Conservation (phyloP, 257 asterid species). For the Oldenlandia corymbosa region DNA sequence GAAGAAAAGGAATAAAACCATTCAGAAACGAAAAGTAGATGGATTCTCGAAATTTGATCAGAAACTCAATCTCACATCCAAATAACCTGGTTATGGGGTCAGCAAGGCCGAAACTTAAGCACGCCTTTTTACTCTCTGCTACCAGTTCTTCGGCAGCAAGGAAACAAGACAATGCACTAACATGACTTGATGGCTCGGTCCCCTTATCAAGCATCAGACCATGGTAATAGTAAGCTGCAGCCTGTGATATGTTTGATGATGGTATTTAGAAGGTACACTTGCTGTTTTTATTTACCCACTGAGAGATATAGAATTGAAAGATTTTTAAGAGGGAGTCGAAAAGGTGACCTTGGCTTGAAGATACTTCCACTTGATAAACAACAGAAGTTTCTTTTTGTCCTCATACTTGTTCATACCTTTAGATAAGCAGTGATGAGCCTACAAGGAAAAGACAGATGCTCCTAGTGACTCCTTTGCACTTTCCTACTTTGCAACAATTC, state of each 20-base stretch:
- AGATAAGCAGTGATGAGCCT: constrained; percentile 64
- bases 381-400: constrained; percentile 47
- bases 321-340: neutral
- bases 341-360: constrained; percentile 93
- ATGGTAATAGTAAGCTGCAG: constrained; percentile 83
- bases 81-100: constrained; percentile 79
- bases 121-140: constrained; percentile 69
- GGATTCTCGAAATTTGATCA: neutral
- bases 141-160: constrained; percentile 67
- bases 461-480: neutral
- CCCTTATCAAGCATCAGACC: constrained; percentile 67
- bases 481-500: neutral
- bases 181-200: constrained; percentile 54
- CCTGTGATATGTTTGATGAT: too few relatives aligned
- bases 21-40: neutral
- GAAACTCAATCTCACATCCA: neutral
- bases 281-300: too few relatives aligned
- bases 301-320: too few relatives aligned
- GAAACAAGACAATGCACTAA: constrained; percentile 57
- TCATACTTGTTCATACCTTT: constrained; percentile 18
- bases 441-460: constrained; percentile 4
- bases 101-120: constrained; percentile 76
- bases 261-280: too few relatives aligned
- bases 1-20: neutral
- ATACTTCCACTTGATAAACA: constrained; percentile 77